Base-by-base conservation (phyloP, 2,329 filamentous ascomycete species). In the Aureobasidium sp. region DNA sequence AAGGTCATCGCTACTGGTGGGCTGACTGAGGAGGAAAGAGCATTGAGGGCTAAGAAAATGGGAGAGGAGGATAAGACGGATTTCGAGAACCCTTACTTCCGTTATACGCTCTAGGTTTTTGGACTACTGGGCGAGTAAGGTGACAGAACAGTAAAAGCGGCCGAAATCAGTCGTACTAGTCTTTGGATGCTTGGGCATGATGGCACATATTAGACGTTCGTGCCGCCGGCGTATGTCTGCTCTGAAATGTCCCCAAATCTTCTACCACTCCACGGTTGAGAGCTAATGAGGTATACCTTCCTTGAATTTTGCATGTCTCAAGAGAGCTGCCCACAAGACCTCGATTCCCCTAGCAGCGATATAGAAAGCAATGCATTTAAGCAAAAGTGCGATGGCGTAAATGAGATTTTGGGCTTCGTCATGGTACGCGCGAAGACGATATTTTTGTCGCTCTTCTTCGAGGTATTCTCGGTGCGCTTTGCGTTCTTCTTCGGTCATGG, bases 41-140 rank as follows among this genome's bases (percentile, higher is more conserved):
- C 80, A 64, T 89, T 72, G 5, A 91, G 86, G 5, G 91, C 91
- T 68, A 90, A 86, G 55, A 93, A 84, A 6, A 89, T 87, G 7
- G 91, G 92, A 27, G 85, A 87, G n/a, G 89, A 90, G 4, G 91
- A 93, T 72, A 92, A 90, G 69, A 93, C 81, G 9, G 90, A 92
- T 76, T 90, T 93, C 62, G 65, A 73, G 67, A 75, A 75, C 29
- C 71, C 71, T 15, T 70, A 74, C 43, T 73, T 74, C 43, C 66
- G 71, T 15, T 75, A 74, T 50, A 71, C 71, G 8, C 42, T 72
- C 62, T 73, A 59, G 13, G 20, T n/a, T 48, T n/a, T n/a, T n/a
- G n/a, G n/a, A n/a, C n/a, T n/a, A n/a, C n/a, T n/a, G n/a, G n/a
- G n/a, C n/a, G n/a, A n/a, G n/a, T n/a, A n/a, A n/a, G n/a, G n/a